Base-by-base conservation (phyloP, 2,329 filamentous ascomycete species). In the Phyllosticta citrichinensis region DNA sequence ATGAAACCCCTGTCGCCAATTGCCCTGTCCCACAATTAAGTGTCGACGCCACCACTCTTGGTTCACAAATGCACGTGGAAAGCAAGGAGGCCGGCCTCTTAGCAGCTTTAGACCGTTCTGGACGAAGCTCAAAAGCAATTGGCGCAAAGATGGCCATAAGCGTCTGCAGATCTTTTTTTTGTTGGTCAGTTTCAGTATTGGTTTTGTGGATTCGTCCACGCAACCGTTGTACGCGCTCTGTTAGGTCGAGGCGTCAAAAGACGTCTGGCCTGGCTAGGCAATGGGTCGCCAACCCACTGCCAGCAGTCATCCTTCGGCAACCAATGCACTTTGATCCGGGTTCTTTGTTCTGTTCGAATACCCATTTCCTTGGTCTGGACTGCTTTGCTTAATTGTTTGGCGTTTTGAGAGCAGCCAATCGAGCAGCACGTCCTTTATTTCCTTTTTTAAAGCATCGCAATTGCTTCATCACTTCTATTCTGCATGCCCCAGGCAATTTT, bases 1-100 rank as follows among this genome's bases (percentile, higher is more conserved):
- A 87, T 87, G 68, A 84, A 85, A 71, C 85, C 85, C 52, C 72
- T 87, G 55, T 87, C 84, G 40, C 84, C 84, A 12, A 62, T 62
- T 47, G 61, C 40, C 14, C 40, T 47, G 3, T 47, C 40, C 40
- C 40, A 47, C 40, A 47, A 47, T n/a, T 47, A 8, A n/a, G 40
- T 5, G 17, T 47, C 12, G 12, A 19, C 6, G 3, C 40, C 3
- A 47, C 17, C 14, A 8, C 4, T 47, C 17, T 47, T 47, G 40
- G 40, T n/a, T n/a, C 35, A 14, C 35, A 40, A 12, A 9, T n/a
- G 40, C 40, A 47, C 1, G 40, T 47, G 17, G 40, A 47, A 47
- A 47, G 40, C 40, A 47, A 47, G 40, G 40, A 47, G 40, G 40
- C 40, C 40, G 40, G 40, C 40, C 40, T 47, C 40, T 47, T 19